phyloP scores from a whole-genome alignment of 1,284 basidiomycete species.

The Cryptococcus sp. region DNA sequence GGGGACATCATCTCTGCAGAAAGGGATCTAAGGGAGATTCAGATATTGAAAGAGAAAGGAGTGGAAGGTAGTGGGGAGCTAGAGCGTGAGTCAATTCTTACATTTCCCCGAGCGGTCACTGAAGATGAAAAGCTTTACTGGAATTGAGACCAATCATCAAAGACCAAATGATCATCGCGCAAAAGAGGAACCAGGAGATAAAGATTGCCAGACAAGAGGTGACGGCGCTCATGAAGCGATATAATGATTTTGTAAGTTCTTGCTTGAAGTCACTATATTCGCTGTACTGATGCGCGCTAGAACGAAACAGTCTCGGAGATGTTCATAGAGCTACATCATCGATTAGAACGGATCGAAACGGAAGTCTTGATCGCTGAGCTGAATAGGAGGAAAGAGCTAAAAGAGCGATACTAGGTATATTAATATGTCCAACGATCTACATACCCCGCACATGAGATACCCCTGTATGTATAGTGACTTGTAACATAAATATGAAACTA shows the following conservation, averaged over 20 bases:
- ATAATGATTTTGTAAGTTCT: conserved; percentile 36
- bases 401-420: conserved; percentile 22
- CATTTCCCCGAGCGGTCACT: neutral
- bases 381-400: conserved; percentile 21
- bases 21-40: conserved; percentile 37
- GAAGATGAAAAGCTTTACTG: conserved; percentile 22
- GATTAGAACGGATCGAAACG: conserved; percentile 33
- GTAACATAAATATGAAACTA: conserved; percentile 11
- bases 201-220: conserved; percentile 20
- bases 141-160: conserved; percentile 19
- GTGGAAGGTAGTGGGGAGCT: conserved; percentile 34
- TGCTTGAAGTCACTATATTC: neutral
- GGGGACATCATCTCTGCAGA: conserved; percentile 36
- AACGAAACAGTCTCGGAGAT: conserved; percentile 37
- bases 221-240: conserved; percentile 22
- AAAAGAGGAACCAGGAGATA: conserved; percentile 11
- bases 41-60: conserved; percentile 22
- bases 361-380: conserved; percentile 27
- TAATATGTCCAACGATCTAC: neutral
- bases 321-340: conserved; percentile 37
- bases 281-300: conserved; percentile 10
- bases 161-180: conserved; percentile 6
- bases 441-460: neutral
- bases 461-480: neutral
- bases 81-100: conserved; percentile 23